A percentile compares a stretch with the other conserved stretches of the same genome.
These are phyloP conservation scores for Colletotrichum lindemuthianum DNA, from an alignment of 2,329 filamentous ascomycete species.

Conservation along the genomic window DNA sequence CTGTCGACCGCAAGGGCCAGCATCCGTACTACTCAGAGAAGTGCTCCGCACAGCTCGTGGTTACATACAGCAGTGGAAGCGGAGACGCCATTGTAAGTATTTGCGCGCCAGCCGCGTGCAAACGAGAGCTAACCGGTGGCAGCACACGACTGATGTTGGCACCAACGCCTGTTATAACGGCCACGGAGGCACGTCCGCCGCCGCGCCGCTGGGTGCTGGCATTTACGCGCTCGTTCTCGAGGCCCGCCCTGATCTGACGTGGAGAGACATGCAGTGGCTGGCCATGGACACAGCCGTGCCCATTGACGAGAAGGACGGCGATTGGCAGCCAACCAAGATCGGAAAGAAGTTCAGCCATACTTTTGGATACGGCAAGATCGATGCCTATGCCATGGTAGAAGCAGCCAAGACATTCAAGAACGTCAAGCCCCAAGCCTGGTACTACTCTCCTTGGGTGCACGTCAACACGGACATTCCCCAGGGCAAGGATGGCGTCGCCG, in stretches of 20 bases:
- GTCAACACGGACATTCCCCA: slow-evolving; percentile 88
- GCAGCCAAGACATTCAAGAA: slow-evolving; percentile 84
- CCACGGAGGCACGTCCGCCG: slow-evolving; percentile 97
- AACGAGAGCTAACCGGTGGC: slow-evolving; percentile 37
- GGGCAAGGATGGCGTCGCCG: slow-evolving; percentile 81
- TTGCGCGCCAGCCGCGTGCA: background rate
- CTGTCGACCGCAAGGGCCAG: slow-evolving; percentile 85
- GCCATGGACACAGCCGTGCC: slow-evolving; percentile 86
- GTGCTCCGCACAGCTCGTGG: slow-evolving; percentile 93
- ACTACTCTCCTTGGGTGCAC: slow-evolving; percentile 91
- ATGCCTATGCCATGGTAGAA: slow-evolving; percentile 86
- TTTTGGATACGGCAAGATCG: slow-evolving; percentile 95
- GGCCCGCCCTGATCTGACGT: slow-evolving; percentile 85
- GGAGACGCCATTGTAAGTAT: slow-evolving; percentile 79
- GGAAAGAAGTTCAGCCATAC: slow-evolving; percentile 93
- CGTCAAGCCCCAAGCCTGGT: slow-evolving; percentile 97
- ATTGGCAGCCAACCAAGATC: slow-evolving; percentile 84
- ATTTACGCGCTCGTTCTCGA: slow-evolving; percentile 90
- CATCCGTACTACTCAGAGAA: slow-evolving; percentile 97
- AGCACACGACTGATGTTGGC: slow-evolving; percentile 95
- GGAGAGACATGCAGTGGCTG: slow-evolving; percentile 95
- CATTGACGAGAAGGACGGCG: slow-evolving; percentile 72
- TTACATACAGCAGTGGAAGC: slow-evolving; percentile 94
- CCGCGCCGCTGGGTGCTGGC: slow-evolving; percentile 90
- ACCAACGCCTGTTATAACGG: slow-evolving; percentile 78